Conservation (phyloP, 2,329 filamentous ascomycete genomes). For the Lachnellula suecica region DNA sequence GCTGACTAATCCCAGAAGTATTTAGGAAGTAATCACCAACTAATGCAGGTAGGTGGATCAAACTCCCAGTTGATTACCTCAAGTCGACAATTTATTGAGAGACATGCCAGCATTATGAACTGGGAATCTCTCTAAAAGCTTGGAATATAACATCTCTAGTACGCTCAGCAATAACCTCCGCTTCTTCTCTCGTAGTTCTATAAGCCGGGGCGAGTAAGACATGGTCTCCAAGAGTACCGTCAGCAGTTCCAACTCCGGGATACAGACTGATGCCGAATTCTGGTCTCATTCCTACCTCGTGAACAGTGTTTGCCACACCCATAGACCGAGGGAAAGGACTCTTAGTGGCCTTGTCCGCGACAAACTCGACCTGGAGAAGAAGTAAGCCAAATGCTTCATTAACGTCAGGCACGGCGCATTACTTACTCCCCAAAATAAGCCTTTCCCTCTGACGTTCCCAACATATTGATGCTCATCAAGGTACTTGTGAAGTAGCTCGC, state of each 20-base stretch:
- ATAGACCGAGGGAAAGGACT: slow-evolving; percentile 42
- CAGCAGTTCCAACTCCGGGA: slow-evolving; percentile 51
- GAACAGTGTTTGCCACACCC: slow-evolving; percentile 46
- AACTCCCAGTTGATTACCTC: too few species aligned
- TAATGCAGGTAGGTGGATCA: too few species aligned
- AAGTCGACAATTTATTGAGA: too few species aligned
- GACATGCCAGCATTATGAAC: too few species aligned
- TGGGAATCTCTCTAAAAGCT: slow-evolving; percentile 18
- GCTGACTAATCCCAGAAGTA: too few species aligned
- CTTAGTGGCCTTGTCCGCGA: slow-evolving; percentile 48
- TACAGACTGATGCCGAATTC: slow-evolving; percentile 56
- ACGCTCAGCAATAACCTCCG: slow-evolving; percentile 52
- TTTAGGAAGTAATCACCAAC: too few species aligned
- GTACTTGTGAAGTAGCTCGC: slow-evolving; percentile 40
- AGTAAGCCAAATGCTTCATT: too few species aligned
- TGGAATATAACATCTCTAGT: slow-evolving; percentile 18
- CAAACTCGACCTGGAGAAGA: too few species aligned
- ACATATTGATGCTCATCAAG: slow-evolving; percentile 48
- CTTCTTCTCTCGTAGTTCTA: slow-evolving; percentile 50
- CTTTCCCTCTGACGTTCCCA: slow-evolving; percentile 59
- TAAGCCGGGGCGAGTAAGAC: slow-evolving; percentile 61
- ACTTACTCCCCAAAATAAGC: slow-evolving; percentile 56
- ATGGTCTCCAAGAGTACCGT: slow-evolving; percentile 59
- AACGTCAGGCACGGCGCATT: too few species aligned
- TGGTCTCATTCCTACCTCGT: slow-evolving; percentile 40